Evolutionary conservation across 2,329 filamentous ascomycete genomes (phyloP), one percentile per base, ranked within the genome.

Genomic region (Aspergillus pseudotamarii): DNA sequence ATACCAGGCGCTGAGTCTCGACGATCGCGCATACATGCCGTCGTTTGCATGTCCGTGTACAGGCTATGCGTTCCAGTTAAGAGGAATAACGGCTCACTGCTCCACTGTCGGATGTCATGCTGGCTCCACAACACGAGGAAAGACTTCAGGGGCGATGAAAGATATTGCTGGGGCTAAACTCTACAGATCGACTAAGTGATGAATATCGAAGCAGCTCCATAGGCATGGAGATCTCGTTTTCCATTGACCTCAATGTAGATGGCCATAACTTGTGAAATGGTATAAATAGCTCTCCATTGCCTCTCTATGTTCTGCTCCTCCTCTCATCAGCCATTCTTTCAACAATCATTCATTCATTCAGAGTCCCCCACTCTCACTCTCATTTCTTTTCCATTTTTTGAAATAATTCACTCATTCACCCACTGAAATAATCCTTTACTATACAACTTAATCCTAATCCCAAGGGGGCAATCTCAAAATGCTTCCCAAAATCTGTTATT

Each of bases 401-500:
- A 26, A 26, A 26, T 26, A 2, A 26, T 26, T 19, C 6, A 19
- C 16, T 19, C 54, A 45, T 11, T 23, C 43, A 45, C 2, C 8
- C n/a, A 45, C 23, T 45, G n/a, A 1, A 43, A 21, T n/a, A 43
- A 4, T 43, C 19, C n/a, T 43, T 16, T 28, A 26, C 11, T 23
- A 26, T 10, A 11, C 32, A 26, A 3, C 23, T 26, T 26, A 26
- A 26, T 26, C 26, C 32, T 26, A 43, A 56, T 38, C 12, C 38
- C 21, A 43, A 38, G 54, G n/a, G 30, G 30, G 0, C 19, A 38
- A 56, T 56, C 2, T 10, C 12, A 56, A 56, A 34, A 56, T 56
- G 54, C 21, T 56, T 5, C 54, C 54, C 10, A 56, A 56, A 56
- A 16, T 56, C 54, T 56, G 34, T 30, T 56, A 56, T 26, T 26